A percentile compares a stretch with the other conserved stretches of the same genome.
Conservation (phyloP, 805 yeast species). For the Suhomyces kilbournensis region DNA sequence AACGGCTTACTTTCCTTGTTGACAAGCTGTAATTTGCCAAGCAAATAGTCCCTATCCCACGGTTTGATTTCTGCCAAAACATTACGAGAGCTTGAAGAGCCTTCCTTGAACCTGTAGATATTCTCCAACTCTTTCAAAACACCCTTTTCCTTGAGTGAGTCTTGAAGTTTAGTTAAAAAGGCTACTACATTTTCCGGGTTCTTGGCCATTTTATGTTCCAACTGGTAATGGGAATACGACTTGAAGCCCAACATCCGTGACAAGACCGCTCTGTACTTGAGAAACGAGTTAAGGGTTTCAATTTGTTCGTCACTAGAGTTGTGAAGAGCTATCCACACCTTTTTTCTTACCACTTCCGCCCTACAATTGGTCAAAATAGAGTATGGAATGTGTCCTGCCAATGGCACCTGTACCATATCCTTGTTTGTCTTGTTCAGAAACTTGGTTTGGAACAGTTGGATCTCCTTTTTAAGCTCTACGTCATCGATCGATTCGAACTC, state of each 20-base stretch:
- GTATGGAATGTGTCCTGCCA: slow-evolving; percentile 62
- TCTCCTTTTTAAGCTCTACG: slow-evolving; percentile 21
- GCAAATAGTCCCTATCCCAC: slow-evolving; percentile 84
- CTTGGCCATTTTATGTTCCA: slow-evolving; percentile 88
- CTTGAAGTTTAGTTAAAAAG: slow-evolving; percentile 61
- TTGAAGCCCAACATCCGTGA: slow-evolving; percentile 70
- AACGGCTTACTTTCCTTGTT: slow-evolving; percentile 9
- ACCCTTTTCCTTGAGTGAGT: slow-evolving; percentile 40
- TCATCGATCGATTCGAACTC: slow-evolving; percentile 30
- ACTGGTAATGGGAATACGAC: slow-evolving; percentile 75
- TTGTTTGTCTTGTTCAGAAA: slow-evolving; percentile 12
- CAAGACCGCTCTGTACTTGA: slow-evolving; percentile 64
- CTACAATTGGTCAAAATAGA: slow-evolving; percentile 59
- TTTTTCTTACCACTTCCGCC: slow-evolving; percentile 54
- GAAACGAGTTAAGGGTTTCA: slow-evolving; percentile 51
- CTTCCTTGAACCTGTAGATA: slow-evolving; percentile 37
- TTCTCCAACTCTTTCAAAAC: slow-evolving; percentile 58
- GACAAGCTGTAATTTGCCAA: slow-evolving; percentile 17
- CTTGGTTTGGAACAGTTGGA: slow-evolving; percentile 23
- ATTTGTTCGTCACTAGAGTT: slow-evolving; percentile 65
- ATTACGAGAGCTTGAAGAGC: neutral
- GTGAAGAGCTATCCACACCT: slow-evolving; percentile 74
- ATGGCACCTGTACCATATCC: slow-evolving; percentile 25
- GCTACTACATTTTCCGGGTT: slow-evolving; percentile 70
- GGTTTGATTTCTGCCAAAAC: slow-evolving; percentile 49